Conservation (phyloP, 1,284 basidiomycete genomes). For the Tetrapyrgos nigripes region DNA sequence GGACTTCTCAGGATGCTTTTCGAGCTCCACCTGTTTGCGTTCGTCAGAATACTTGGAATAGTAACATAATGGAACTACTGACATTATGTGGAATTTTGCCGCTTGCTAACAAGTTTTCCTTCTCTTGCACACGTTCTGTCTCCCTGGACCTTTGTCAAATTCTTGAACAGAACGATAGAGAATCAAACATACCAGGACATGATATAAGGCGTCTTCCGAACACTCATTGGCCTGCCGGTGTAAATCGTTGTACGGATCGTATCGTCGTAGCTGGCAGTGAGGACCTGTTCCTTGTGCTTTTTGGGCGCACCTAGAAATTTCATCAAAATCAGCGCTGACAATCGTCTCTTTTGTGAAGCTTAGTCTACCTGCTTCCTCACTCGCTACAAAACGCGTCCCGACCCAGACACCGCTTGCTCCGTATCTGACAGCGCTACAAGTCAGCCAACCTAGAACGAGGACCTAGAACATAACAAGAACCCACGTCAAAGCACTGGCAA, state of each 20-base stretch:
- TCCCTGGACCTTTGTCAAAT: constrained; percentile 50
- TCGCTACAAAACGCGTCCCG: constrained; percentile 91
- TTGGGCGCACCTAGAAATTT: constrained; percentile 82
- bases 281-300: constrained; percentile 77
- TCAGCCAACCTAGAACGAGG: constrained; percentile 3
- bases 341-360: no score
- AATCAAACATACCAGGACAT: constrained; percentile 57
- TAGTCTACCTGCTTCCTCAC: constrained; percentile 82
- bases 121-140: constrained; percentile 61
- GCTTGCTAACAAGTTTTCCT: constrained; percentile 62
- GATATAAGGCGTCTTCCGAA: constrained; percentile 81
- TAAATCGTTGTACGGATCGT: constrained; percentile 78
- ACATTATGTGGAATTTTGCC: constrained; percentile 81
- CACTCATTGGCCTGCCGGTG: constrained; percentile 85
- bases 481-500: constrained; percentile 81
- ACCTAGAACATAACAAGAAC: no score
- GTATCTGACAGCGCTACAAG: constrained; percentile 46
- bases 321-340: no score
- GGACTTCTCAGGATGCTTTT: constrained; percentile 72
- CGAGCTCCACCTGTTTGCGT: no score
- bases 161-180: background rate
- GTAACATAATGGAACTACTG: no score
- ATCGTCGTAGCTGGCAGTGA: constrained; percentile 76
- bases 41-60: no score
- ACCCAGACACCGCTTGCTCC: constrained; percentile 90